Percentiles rank a stretch among this genome's conserved stretches.
These are phyloP conservation scores for Luffa aegyptiaca DNA, from an alignment of 306 rosid species.

Conservation along the genomic window DNA sequence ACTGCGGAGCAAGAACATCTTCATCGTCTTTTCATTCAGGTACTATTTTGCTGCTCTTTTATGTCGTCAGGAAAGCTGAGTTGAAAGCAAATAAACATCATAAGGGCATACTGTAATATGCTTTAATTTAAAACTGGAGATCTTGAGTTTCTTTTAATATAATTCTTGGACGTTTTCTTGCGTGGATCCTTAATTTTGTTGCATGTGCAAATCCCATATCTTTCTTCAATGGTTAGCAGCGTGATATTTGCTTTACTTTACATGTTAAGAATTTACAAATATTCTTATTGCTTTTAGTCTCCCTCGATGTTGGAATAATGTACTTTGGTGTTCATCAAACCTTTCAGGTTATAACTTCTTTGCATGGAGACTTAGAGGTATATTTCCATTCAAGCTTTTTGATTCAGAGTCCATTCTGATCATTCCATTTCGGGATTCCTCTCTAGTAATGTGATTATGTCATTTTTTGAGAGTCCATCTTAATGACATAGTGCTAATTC, in stretches of 20 bases:
- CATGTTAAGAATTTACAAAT: background rate
- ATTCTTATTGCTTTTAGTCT: constrained; percentile 7
- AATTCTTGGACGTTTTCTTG: background rate
- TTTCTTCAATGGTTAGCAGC: background rate
- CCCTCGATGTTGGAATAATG: background rate
- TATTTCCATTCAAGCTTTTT: background rate
- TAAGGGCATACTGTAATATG: background rate
- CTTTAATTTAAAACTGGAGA: background rate
- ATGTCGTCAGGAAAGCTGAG: background rate
- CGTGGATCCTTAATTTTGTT: background rate
- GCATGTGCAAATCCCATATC: background rate
- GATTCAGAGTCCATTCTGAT: background rate
- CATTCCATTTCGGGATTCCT: background rate
- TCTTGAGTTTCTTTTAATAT: background rate
- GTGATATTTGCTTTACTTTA: background rate
- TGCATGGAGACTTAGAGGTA: constrained; percentile 77
- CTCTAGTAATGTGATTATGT: background rate
- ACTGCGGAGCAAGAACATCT: constrained; percentile 42
- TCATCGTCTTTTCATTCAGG: constrained; percentile 64
- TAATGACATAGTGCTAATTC: background rate
- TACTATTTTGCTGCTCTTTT: constrained; percentile 12
- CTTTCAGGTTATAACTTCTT: constrained; percentile 69
- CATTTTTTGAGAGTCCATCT: too few relatives aligned
- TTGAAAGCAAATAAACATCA: background rate
- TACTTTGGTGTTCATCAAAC: constrained; percentile 5